These are phyloP conservation scores for Cordyceps farinosa DNA, from an alignment of 2,329 filamentous ascomycete genomes.

Conservation along the genomic window DNA sequence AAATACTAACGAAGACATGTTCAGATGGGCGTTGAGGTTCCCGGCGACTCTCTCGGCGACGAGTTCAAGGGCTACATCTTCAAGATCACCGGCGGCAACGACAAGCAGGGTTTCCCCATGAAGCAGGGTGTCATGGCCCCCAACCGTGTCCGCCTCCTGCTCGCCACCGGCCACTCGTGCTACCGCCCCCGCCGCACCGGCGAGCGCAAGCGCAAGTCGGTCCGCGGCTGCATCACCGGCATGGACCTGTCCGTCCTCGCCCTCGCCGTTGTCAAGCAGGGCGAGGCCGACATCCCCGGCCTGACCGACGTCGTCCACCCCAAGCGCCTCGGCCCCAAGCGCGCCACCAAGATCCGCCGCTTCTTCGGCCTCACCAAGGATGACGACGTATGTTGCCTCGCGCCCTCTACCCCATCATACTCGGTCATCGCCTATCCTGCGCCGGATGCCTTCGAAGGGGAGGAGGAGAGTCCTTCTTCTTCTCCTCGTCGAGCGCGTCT, in stretches of 20 bases:
- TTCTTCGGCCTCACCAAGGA: conserved; percentile 99
- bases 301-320: conserved; percentile 97
- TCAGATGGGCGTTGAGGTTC: conserved; percentile 85
- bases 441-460: conserved; percentile 38
- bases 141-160: conserved; percentile 95
- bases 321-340: conserved; percentile 99
- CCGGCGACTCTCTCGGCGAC: conserved; percentile 91
- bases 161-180: conserved; percentile 96
- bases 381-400: conserved; percentile 89
- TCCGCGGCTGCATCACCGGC: conserved; percentile 97
- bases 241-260: conserved; percentile 94
- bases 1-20: conserved; percentile 33
- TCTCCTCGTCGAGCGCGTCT: not conserved
- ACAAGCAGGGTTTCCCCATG: conserved; percentile 99
- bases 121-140: conserved; percentile 99
- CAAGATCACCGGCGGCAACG: conserved; percentile 99
- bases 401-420: conserved; percentile 47
- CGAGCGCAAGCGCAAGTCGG: conserved; percentile 99
- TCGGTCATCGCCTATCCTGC: conserved; percentile 68
- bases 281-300: conserved; percentile 88
- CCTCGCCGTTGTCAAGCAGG: conserved; percentile 96
- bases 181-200: conserved; percentile 96
- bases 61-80: conserved; percentile 99
- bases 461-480: not conserved
- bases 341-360: conserved; percentile 98